These are phyloP conservation scores for Aaosphaeria pasadenensis DNA, from an alignment of 2,329 filamentous ascomycete genomes.

Conservation along the genomic window DNA sequence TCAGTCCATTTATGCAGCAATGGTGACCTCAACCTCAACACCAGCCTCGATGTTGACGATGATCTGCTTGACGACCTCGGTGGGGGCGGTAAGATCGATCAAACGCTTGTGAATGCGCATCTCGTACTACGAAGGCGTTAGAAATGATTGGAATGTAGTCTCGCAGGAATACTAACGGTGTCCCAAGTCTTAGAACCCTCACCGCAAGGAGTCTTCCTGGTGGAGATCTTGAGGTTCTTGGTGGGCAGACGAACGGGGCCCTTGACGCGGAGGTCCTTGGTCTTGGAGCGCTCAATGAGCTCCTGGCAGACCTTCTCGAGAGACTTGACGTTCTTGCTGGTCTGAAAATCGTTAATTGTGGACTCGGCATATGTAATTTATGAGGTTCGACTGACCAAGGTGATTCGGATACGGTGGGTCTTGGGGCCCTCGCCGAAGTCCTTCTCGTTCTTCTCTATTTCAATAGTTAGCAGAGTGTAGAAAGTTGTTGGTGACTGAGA, in stretches of 20 bases:
- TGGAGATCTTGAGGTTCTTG: slow-evolving; percentile 95
- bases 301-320: slow-evolving; percentile 96
- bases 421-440: slow-evolving; percentile 87
- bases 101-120: slow-evolving; percentile 99
- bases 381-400: background rate
- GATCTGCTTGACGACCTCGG: slow-evolving; percentile 96
- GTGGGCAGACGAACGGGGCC: slow-evolving; percentile 96
- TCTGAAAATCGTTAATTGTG: background rate
- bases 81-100: slow-evolving; percentile 97
- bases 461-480: slow-evolving; percentile 7
- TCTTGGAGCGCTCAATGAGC: slow-evolving; percentile 97
- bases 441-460: slow-evolving; percentile 80
- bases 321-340: slow-evolving; percentile 61
- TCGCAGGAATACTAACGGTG: slow-evolving; percentile 39
- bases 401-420: slow-evolving; percentile 96
- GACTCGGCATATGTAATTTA: background rate
- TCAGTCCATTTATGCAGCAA: slow-evolving; percentile 63
- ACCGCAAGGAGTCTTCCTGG: slow-evolving; percentile 98
- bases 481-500: background rate
- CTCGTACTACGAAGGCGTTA: slow-evolving; percentile 59
- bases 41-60: slow-evolving; percentile 94
- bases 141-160: too few relatives aligned
- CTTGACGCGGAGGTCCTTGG: slow-evolving; percentile 98
- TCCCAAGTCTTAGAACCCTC: slow-evolving; percentile 99
- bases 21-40: slow-evolving; percentile 91